Percentiles rank a stretch among this genome's conserved stretches.
Evolutionary conservation across 495 filamentous ascomycete species (phyloP).

Genomic region (Penicillium pancosmium): DNA sequence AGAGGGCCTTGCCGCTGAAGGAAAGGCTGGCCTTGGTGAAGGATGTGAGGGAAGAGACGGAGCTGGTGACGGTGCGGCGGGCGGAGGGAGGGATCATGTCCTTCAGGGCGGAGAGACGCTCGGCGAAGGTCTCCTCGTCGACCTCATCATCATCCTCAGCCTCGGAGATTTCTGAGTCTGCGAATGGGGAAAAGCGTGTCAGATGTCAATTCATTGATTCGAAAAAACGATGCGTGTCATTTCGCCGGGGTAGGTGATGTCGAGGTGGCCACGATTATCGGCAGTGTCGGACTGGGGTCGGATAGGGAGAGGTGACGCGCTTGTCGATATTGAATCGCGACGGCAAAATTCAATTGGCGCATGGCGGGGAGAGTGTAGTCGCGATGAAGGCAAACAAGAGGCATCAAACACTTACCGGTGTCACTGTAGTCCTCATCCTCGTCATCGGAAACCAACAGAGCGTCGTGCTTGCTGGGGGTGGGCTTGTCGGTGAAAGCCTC

Average conservation of each 20-base stretch:
- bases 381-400: constrained; percentile 5
- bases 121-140: constrained; percentile 66
- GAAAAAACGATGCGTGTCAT: constrained; percentile 15
- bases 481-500: constrained; percentile 85
- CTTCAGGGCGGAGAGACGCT: constrained; percentile 81
- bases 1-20: constrained; percentile 80
- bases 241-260: constrained; percentile 5
- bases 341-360: constrained; percentile 4
- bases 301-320: neutral
- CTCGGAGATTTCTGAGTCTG: constrained; percentile 58
- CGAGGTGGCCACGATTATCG: constrained; percentile 4
- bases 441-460: constrained; percentile 64
- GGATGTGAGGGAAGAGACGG: constrained; percentile 57
- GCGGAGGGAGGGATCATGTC: constrained; percentile 89
- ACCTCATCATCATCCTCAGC: constrained; percentile 41
- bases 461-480: constrained; percentile 55
- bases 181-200: constrained; percentile 22
- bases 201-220: constrained; percentile 23
- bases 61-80: constrained; percentile 66
- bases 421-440: constrained; percentile 84
- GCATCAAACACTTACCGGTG: constrained; percentile 63
- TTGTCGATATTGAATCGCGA: neutral
- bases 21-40: constrained; percentile 63
- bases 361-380: constrained; percentile 13
- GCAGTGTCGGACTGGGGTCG: neutral